Evolutionary conservation across 2,329 filamentous ascomycete species (phyloP).

Genomic region (Scytalidium lignicola): DNA sequence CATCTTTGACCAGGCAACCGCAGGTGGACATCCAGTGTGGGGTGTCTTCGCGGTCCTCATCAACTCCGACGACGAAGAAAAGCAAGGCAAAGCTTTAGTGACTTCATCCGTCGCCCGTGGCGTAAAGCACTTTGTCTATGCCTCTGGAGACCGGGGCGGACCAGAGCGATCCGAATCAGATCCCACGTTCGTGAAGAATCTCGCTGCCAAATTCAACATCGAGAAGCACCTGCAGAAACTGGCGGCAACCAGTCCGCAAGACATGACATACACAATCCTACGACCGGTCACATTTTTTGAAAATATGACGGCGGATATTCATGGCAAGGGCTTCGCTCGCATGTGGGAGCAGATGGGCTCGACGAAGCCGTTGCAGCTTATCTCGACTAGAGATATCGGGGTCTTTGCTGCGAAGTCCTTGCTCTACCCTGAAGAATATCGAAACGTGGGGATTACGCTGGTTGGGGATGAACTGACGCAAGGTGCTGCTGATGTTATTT

Average conservation of each 20-base stretch:
- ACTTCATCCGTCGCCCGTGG: slow-evolving; percentile 39
- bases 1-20: slow-evolving; percentile 34
- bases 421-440: slow-evolving; percentile 32
- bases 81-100: slow-evolving; percentile 50
- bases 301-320: slow-evolving; percentile 26
- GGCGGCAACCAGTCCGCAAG: not conserved
- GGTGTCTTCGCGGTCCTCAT: slow-evolving; percentile 39
- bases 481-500: slow-evolving; percentile 24
- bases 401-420: slow-evolving; percentile 40
- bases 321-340: slow-evolving; percentile 17
- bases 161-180: slow-evolving; percentile 35
- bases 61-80: slow-evolving; percentile 38
- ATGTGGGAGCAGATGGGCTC: slow-evolving; percentile 20
- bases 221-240: slow-evolving; percentile 45
- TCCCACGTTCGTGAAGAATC: slow-evolving; percentile 48
- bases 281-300: slow-evolving; percentile 54
- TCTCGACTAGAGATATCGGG: slow-evolving; percentile 41
- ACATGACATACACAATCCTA: slow-evolving; percentile 53
- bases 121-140: slow-evolving; percentile 59
- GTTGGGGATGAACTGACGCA: slow-evolving; percentile 41
- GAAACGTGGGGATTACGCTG: slow-evolving; percentile 33
- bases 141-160: slow-evolving; percentile 58
- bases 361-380: slow-evolving; percentile 32
- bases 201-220: slow-evolving; percentile 47
- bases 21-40: slow-evolving; percentile 38